A percentile compares a stretch with the other conserved stretches of the same genome.
Conservation (phyloP, 2,329 filamentous ascomycete genomes). For the Alternaria sp. region DNA sequence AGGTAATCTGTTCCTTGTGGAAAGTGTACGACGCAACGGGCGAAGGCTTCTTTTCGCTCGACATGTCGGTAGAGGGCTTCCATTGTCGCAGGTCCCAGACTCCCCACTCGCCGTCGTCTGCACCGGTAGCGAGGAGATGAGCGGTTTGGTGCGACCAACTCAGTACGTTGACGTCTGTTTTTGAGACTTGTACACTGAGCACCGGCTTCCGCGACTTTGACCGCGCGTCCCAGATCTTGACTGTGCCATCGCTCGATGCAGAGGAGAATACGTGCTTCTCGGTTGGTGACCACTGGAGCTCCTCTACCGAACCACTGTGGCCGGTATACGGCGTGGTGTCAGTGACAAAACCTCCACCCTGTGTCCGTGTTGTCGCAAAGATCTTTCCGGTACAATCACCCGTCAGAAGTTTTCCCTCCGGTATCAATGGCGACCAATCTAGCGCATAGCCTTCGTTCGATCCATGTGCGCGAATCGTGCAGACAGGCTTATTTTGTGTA, state of each 20-base stretch:
- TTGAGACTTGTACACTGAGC: constrained; percentile 82
- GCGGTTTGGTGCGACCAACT: constrained; percentile 90
- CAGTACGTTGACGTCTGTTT: constrained; percentile 92
- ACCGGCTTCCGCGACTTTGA: constrained; percentile 90
- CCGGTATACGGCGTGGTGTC: constrained; percentile 84
- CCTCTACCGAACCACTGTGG: constrained; percentile 86
- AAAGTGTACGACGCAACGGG: constrained; percentile 94
- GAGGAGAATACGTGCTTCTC: constrained; percentile 95
- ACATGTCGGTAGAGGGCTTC: constrained; percentile 68
- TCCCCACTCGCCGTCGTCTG: constrained; percentile 91
- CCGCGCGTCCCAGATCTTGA: constrained; percentile 94
- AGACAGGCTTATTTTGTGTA: constrained; percentile 86
- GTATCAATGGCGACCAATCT: constrained; percentile 89
- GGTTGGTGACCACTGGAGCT: constrained; percentile 94
- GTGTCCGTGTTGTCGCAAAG: constrained; percentile 83
- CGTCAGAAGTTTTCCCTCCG: constrained; percentile 84
- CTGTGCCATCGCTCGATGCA: constrained; percentile 89
- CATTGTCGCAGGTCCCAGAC: constrained; percentile 97
- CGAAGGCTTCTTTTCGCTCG: constrained; percentile 62
- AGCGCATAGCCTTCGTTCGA: constrained; percentile 86
- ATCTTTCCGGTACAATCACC: constrained; percentile 92
- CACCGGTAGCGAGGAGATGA: constrained; percentile 89
- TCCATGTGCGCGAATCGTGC: constrained; percentile 89
- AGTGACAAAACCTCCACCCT: constrained; percentile 87
- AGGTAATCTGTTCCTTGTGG: constrained; percentile 96